phyloP scores from a whole-genome alignment of 345 rosid species.

The Trapa incisa region DNA sequence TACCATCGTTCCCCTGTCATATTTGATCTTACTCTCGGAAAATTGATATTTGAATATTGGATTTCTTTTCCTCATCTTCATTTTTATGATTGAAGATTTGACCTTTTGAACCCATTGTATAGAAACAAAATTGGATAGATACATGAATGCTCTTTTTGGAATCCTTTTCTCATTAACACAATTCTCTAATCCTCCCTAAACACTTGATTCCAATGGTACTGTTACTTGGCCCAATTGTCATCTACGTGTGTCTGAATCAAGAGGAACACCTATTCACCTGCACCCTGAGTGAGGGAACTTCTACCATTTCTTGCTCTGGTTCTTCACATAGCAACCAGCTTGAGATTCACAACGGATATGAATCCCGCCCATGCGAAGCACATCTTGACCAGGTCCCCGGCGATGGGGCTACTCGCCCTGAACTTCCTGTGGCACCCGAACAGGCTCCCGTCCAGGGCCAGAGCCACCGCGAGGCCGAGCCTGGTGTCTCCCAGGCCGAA shows the following conservation, averaged over 20 bases:
- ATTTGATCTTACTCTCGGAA: no score
- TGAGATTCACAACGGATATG: conserved; percentile 45
- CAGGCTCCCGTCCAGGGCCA: conserved; percentile 33
- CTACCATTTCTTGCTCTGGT: not conserved
- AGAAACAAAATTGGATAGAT: no score
- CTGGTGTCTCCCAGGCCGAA: conserved; percentile 28
- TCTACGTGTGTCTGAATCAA: not conserved
- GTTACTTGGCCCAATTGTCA: not conserved
- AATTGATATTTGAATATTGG: no score
- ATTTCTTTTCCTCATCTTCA: no score
- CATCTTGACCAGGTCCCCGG: conserved; percentile 58
- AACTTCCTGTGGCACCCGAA: conserved; percentile 46
- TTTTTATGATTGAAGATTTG: no score
- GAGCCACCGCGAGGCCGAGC: conserved; percentile 33
- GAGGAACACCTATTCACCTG: not conserved
- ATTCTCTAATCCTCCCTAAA: no score
- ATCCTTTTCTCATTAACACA: no score
- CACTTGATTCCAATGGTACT: no score
- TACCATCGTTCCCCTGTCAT: no score
- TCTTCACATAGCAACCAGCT: conserved; percentile 23
- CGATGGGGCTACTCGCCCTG: conserved; percentile 45
- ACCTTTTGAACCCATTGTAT: no score
- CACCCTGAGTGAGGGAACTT: not conserved
- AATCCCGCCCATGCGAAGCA: conserved; percentile 70
- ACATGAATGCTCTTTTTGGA: no score